These are phyloP conservation scores for Erythrophleum fordii DNA, from an alignment of 306 rosid genomes.

Conservation along the genomic window DNA sequence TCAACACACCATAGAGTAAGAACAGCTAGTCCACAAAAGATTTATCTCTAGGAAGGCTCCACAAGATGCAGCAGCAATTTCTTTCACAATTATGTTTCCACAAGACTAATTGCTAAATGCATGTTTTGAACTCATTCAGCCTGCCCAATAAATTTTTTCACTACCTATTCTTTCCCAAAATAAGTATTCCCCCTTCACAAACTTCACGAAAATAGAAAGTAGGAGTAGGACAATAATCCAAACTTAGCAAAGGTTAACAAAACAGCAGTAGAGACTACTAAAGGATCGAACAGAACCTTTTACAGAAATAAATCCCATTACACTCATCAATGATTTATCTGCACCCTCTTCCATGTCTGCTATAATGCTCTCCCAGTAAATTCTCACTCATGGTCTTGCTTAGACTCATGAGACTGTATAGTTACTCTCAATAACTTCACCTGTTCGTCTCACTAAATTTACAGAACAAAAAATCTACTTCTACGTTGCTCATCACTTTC, in stretches of 20 bases:
- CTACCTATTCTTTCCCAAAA: not conserved
- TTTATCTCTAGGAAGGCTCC: not conserved
- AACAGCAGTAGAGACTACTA: not conserved
- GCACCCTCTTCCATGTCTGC: not conserved
- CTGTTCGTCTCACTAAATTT: not conserved
- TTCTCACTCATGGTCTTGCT: not conserved
- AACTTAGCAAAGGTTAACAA: not conserved
- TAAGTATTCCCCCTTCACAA: not conserved
- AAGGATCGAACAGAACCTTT: conserved; percentile 3
- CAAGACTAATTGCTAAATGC: not conserved
- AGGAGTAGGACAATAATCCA: not conserved
- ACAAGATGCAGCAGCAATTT: not conserved
- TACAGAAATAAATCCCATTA: not conserved
- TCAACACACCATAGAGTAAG: no score
- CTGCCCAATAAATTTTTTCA: not conserved
- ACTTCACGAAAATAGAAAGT: not conserved
- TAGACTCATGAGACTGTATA: not conserved
- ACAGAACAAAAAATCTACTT: not conserved
- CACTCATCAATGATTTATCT: not conserved
- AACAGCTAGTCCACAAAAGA: not conserved
- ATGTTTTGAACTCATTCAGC: not conserved
- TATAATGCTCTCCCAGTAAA: conserved; percentile 16
- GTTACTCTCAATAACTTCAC: not conserved
- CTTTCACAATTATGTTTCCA: not conserved
- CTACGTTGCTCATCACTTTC: conserved; percentile 1